These are phyloP conservation scores for Aphanoascus verrucosus DNA, from an alignment of 2,329 filamentous ascomycete species.

Conservation along the genomic window DNA sequence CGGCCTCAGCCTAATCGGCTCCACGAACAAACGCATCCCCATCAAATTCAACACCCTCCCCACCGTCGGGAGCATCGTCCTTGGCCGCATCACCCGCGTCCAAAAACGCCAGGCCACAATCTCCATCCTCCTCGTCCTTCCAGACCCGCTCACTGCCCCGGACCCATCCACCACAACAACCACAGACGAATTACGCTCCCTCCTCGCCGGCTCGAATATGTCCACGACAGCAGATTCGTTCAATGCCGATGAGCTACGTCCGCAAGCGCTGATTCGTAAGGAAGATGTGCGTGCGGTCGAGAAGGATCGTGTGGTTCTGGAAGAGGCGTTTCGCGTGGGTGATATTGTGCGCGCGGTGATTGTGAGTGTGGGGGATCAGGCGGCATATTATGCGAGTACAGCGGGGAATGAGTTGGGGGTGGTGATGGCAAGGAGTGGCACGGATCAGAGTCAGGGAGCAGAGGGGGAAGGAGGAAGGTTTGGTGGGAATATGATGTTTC, in stretches of 20 bases:
- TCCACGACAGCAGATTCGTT: conserved; percentile 16
- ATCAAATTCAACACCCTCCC: conserved; percentile 61
- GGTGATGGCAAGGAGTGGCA: conserved; percentile 71
- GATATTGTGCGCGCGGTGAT: conserved; percentile 83
- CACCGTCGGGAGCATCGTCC: conserved; percentile 65
- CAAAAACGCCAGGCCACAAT: conserved; percentile 75
- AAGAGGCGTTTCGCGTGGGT: conserved; percentile 82
- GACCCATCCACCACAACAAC: conserved; percentile 15
- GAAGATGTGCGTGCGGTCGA: conserved; percentile 93
- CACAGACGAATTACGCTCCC: conserved; percentile 25
- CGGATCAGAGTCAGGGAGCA: not conserved
- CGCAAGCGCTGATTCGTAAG: conserved; percentile 72
- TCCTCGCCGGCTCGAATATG: conserved; percentile 26
- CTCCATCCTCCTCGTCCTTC: conserved; percentile 71
- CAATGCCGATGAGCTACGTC: conserved; percentile 53
- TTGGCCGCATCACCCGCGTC: conserved; percentile 77
- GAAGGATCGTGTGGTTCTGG: conserved; percentile 86
- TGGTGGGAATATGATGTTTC: conserved; percentile 76
- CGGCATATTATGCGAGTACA: conserved; percentile 90
- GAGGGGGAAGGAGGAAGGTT: conserved; percentile 41
- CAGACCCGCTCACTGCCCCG: conserved; percentile 17
- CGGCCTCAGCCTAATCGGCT: conserved; percentile 19
- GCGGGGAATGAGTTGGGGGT: conserved; percentile 86
- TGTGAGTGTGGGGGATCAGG: conserved; percentile 84
- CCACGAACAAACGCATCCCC: conserved; percentile 13